phyloP scores from a whole-genome alignment of 2,329 filamentous ascomycete species.

The Arthrobotrys sphaeroides region DNA sequence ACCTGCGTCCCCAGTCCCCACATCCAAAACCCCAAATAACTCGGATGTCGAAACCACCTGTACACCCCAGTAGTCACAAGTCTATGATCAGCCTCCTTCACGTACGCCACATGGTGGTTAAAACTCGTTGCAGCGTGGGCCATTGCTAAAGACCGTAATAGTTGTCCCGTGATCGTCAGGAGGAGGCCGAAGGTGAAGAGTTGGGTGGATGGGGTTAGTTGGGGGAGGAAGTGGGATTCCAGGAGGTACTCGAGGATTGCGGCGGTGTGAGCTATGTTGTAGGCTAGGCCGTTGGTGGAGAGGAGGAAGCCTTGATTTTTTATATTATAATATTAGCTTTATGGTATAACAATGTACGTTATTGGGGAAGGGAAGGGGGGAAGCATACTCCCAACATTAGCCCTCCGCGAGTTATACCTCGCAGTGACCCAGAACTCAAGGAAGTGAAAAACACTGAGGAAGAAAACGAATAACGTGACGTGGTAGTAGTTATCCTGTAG shows the following conservation, averaged over 20 bases:
- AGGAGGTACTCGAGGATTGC: conserved; percentile 78
- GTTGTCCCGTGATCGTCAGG: conserved; percentile 76
- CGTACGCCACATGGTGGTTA: conserved; percentile 82
- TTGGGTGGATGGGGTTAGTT: conserved; percentile 57
- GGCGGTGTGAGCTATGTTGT: conserved; percentile 80
- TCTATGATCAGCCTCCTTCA: conserved; percentile 74
- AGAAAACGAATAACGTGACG: conserved; percentile 68
- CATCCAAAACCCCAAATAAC: conserved; percentile 98
- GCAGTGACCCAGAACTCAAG: conserved; percentile 95
- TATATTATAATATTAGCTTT: background rate
- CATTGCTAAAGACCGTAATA: conserved; percentile 84
- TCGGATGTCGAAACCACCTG: conserved; percentile 76
- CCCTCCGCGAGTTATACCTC: conserved; percentile 78
- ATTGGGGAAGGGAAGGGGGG: background rate
- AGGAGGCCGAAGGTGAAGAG: conserved; percentile 66
- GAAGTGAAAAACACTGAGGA: conserved; percentile 87
- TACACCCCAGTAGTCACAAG: conserved; percentile 90
- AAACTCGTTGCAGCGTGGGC: conserved; percentile 87
- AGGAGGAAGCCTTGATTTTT: conserved; percentile 72
- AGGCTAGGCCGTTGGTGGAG: conserved; percentile 78
- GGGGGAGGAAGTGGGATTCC: conserved; percentile 68
- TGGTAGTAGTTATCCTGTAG: conserved; percentile 9
- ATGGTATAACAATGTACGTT: background rate
- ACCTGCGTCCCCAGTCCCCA: conserved; percentile 96
- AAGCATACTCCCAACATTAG: conserved; percentile 68